These are phyloP conservation scores for Rosa chinensis DNA, from an alignment of 306 rosid species.

Conservation along the genomic window DNA sequence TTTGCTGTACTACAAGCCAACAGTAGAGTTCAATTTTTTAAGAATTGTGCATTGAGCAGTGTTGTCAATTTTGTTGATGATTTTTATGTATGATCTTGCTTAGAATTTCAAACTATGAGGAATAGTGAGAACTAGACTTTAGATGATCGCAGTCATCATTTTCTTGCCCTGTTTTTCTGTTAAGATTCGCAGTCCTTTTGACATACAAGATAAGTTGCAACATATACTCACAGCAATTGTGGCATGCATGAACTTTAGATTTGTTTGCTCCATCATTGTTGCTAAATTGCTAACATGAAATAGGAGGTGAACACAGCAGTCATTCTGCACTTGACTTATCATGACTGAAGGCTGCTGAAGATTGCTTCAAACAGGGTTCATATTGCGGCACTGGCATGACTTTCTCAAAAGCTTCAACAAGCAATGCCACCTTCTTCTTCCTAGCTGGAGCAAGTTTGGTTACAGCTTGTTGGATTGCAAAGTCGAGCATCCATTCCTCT, in stretches of 20 bases:
- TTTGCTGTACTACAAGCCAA: not conserved
- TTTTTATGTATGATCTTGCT: not conserved
- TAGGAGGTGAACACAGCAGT: not conserved
- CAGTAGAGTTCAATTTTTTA: not conserved
- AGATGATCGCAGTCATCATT: not conserved
- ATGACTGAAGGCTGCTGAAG: constrained; percentile 43
- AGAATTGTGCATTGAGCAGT: not conserved
- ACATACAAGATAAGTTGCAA: too few species aligned
- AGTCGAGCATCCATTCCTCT: constrained; percentile 95
- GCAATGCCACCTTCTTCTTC: constrained; percentile 92
- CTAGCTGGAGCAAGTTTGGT: constrained; percentile 86
- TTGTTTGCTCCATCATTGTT: not conserved
- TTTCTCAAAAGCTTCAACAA: constrained; percentile 89
- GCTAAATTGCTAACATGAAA: constrained; percentile 2
- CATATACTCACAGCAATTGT: not conserved
- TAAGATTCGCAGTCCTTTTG: not conserved
- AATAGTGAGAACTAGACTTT: not conserved
- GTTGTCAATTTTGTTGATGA: not conserved
- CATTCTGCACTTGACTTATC: not conserved
- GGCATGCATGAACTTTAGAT: not conserved
- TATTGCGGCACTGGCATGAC: constrained; percentile 63
- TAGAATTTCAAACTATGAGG: not conserved
- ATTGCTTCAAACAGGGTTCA: constrained; percentile 38
- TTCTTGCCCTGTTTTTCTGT: not conserved
- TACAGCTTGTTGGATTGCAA: constrained; percentile 65